Conservation (phyloP, 768 basidiomycete genomes). For the Cytidiella melzeri region DNA sequence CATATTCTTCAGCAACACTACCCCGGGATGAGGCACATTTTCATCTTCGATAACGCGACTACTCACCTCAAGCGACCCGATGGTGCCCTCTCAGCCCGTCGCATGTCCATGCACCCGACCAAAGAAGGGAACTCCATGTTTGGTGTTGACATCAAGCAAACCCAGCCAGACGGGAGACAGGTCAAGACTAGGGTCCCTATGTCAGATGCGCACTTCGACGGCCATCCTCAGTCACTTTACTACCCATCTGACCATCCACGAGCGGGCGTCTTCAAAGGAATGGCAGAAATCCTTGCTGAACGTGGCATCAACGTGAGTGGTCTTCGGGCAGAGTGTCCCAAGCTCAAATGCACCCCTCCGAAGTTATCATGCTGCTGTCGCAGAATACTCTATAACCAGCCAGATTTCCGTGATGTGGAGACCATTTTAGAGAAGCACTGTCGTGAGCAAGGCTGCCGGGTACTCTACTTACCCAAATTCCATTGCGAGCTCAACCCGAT, state of each 20-base stretch:
- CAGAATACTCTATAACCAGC: background rate
- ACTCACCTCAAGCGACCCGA: background rate
- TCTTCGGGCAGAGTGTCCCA: too few relatives aligned
- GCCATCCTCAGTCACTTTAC: background rate
- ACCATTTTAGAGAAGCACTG: background rate
- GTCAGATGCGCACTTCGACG: background rate
- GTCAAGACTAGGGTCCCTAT: background rate
- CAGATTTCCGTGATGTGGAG: background rate
- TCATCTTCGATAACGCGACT: background rate
- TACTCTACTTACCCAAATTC: background rate
- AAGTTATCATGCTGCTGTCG: too few relatives aligned
- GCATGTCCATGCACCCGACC: background rate
- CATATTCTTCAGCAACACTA: slow-evolving; percentile 16
- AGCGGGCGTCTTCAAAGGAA: background rate
- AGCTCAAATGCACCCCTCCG: too few relatives aligned
- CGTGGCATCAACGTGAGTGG: too few relatives aligned
- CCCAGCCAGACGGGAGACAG: background rate
- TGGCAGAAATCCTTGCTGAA: background rate
- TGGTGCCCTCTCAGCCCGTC: background rate
- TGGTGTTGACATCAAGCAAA: background rate
- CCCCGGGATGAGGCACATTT: background rate
- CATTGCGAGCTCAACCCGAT: too few relatives aligned
- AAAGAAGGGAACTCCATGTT: background rate
- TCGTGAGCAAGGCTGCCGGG: background rate
- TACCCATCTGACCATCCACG: background rate